Conservation (phyloP, 768 basidiomycete genomes). For the Panellus pusillus region DNA sequence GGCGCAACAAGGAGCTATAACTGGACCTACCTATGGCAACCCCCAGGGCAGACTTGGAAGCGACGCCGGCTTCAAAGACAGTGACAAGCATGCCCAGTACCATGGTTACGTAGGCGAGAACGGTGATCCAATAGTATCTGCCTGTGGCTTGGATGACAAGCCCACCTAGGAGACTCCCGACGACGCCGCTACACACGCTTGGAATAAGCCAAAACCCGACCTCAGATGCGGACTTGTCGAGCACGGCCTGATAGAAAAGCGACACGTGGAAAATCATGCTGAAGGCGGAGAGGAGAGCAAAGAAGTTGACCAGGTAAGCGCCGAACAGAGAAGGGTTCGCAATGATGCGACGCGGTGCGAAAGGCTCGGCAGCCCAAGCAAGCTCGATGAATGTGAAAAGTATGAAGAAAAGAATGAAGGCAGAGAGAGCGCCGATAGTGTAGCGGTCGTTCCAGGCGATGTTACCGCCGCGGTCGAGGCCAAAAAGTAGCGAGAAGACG, state of each 20-base stretch:
- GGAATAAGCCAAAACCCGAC: slow-evolving; percentile 56
- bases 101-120: slow-evolving; percentile 39
- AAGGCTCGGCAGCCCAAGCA: slow-evolving; percentile 54
- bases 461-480: slow-evolving; percentile 55
- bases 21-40: slow-evolving; percentile 40
- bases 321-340: slow-evolving; percentile 49
- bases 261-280: slow-evolving; percentile 53
- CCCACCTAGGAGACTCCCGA: slow-evolving; percentile 52
- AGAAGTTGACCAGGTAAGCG: slow-evolving; percentile 60
- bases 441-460: slow-evolving; percentile 43
- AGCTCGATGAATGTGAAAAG: slow-evolving; percentile 49
- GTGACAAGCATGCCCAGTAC: slow-evolving; percentile 39
- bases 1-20: neutral
- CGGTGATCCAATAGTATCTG: slow-evolving; percentile 52
- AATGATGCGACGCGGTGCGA: slow-evolving; percentile 57
- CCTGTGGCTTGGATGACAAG: slow-evolving; percentile 59
- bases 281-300: slow-evolving; percentile 46
- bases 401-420: slow-evolving; percentile 33
- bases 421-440: slow-evolving; percentile 37
- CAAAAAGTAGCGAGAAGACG: slow-evolving; percentile 57
- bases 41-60: slow-evolving; percentile 35
- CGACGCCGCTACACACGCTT: slow-evolving; percentile 43
- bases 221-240: slow-evolving; percentile 44
- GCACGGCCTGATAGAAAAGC: slow-evolving; percentile 60
- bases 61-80: slow-evolving; percentile 40